Evolutionary conservation across 352 stramenopile species (phyloP), one percentile per base, ranked within the genome.

Genomic region (Phytopythium litorale): DNA sequence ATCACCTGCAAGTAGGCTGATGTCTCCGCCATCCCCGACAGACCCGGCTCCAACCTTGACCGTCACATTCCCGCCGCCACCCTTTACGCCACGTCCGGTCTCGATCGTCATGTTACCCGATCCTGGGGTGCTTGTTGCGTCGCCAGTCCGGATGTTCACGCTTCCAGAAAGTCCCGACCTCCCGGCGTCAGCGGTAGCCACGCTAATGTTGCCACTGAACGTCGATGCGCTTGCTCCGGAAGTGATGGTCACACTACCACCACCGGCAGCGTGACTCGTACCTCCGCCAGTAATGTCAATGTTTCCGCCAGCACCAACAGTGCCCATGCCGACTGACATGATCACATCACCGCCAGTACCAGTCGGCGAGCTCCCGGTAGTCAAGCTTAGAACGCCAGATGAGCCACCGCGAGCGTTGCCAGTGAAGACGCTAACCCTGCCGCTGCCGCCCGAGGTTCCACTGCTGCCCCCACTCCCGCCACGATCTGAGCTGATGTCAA

Each of bases 301-400:
- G 28, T 60, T 71, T 46, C 85, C 84, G 48, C 84, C 87, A 53
- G 72, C 67, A 18, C 65, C 66, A 58, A 63, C 60, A 46, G 73
- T 66, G 5, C 80, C 81, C 11, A 60, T 58, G 3, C 87, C 87
- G 33, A 92, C 81, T 35, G 52, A 51, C 56, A 92, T n/a, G 21
- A 57, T 55, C 38, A 95, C 63, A 65, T 83, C 67, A 38, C 86
- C 86, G 33, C 79, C 78, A 55, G 68, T 73, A 37, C 84, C 87
- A 35, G 58, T 56, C 30, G 72, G 68, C 11, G 86, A 79, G 18
- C 56, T 35, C 16, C 87, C 89, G n/a, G 87, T 92, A 23, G 67
- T 88, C 9, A 97, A 56, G 38, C 73, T 79, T 35, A 97, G 71
- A 6, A 65, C 60, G 42, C 89, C 89, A 59, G 86, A 94, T 12